Conservation (phyloP, 192 early-diverging fungal genomes). For the Backusella morwellensis region DNA sequence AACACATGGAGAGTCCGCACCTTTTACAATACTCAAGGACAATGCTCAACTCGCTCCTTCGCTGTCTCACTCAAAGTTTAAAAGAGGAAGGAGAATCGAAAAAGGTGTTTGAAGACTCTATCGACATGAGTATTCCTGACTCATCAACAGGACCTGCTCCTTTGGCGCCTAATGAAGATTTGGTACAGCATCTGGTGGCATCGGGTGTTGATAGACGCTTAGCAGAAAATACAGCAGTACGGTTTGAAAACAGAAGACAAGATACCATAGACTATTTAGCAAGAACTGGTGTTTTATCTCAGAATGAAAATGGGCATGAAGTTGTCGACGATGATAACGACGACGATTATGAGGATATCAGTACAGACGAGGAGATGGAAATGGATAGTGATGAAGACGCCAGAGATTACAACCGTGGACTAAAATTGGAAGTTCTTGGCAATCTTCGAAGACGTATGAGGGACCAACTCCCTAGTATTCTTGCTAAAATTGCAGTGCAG, state of each 20-base stretch:
- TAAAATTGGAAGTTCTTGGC: constrained; percentile 18
- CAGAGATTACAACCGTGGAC: neutral
- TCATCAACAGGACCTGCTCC: neutral
- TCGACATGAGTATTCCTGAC: neutral
- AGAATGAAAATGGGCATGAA: neutral
- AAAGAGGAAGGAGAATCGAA: constrained; percentile 67
- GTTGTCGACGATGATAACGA: constrained; percentile 31
- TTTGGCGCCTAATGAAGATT: neutral
- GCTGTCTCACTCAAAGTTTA: constrained; percentile 63
- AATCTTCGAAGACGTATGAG: constrained; percentile 31
- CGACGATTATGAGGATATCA: constrained; percentile 21
- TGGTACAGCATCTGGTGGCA: neutral
- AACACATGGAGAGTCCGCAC: constrained; percentile 64
- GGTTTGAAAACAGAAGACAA: constrained; percentile 18
- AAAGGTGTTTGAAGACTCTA: neutral
- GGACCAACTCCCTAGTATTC: constrained; percentile 37
- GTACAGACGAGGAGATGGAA: constrained; percentile 13
- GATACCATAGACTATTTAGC: neutral
- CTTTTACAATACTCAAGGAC: constrained; percentile 50
- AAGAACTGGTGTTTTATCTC: neutral
- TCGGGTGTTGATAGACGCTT: neutral
- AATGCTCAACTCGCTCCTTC: constrained; percentile 60
- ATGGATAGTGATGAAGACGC: neutral
- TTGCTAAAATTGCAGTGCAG: constrained; percentile 46
- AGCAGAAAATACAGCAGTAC: neutral